Base-by-base conservation (phyloP, 2,329 filamentous ascomycete species). In the Colletotrichum sp. region DNA sequence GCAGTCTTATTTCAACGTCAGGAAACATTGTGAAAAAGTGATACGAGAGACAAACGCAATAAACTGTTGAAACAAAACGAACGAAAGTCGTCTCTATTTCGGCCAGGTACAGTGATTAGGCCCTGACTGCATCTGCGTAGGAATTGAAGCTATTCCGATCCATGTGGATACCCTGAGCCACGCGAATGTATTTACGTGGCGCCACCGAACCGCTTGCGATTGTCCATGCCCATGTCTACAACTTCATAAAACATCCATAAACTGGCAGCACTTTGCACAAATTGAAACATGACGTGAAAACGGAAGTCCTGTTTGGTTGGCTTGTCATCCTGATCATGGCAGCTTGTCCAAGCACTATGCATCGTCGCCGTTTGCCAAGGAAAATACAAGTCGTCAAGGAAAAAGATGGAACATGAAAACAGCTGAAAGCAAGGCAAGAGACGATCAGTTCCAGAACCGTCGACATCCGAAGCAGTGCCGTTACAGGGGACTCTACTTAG, bases 391-490 rank as follows among this genome's bases (percentile, higher is more conserved):
- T 13, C 21, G 44, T 36, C 16, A 49, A 21, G 10, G 3, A 13
- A n/a, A 21, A 18, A 8, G 6, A 30, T 49, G 26, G 2, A 52
- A 30, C 24, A 30, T 24, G 39, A 55, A 52, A 21, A 44, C 18
- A 67, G 72, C 72, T 67, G 52, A 39, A 63, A 44, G 39, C 63
- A 64, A 49, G 63, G 69, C 63, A 57, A 72, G 55, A 55, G 63
- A 24, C 52, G 55, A 72, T 62, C 49, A 71, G 18, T 62, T 7
- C 60, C 34, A 16, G 7, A 62, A 52, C 13, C 6, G 68, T 66
- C n/a, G 28, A 32, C 34, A 24, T 16, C 52, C 26, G 52, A 26
- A 52, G 44, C 68, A 65, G 6, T 63, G 55, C 68, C 26, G 26
- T 72, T 62, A 21, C 72, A 39, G 44, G 71, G 72, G 39, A 44